Percentiles rank a stretch among this genome's conserved stretches.
These are phyloP conservation scores for Calonectria pseudoreteaudii DNA, from an alignment of 2,329 filamentous ascomycete genomes.

Conservation along the genomic window DNA sequence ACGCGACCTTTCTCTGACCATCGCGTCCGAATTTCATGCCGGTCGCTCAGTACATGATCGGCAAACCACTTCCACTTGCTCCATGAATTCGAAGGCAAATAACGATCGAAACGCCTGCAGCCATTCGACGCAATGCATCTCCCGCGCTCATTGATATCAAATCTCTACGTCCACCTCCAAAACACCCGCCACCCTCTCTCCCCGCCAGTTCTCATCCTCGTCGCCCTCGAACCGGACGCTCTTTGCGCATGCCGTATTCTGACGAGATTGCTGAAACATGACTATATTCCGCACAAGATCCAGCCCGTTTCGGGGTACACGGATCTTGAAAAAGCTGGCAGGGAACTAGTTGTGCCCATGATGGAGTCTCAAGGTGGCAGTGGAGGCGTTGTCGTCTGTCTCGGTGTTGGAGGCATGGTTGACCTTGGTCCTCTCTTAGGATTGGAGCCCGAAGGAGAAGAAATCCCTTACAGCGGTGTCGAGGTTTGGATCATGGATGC, in stretches of 20 bases:
- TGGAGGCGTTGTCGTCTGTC: slow-evolving; percentile 89
- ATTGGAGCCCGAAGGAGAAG: slow-evolving; percentile 72
- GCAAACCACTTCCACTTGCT: slow-evolving; percentile 27
- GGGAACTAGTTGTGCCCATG: slow-evolving; percentile 85
- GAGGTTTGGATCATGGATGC: slow-evolving; percentile 96
- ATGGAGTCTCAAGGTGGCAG: slow-evolving; percentile 85
- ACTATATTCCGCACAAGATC: slow-evolving; percentile 98
- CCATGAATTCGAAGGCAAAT: slow-evolving; percentile 41
- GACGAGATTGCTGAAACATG: slow-evolving; percentile 91
- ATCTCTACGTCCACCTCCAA: slow-evolving; percentile 91
- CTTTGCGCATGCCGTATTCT: slow-evolving; percentile 96
- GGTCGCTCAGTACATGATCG: slow-evolving; percentile 16
- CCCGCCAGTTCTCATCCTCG: slow-evolving; percentile 90
- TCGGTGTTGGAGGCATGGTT: slow-evolving; percentile 92
- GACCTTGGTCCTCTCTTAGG: slow-evolving; percentile 86
- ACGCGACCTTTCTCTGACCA: slow-evolving; percentile 29
- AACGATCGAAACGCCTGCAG: slow-evolving; percentile 30
- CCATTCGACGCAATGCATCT: slow-evolving; percentile 80
- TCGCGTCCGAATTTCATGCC: slow-evolving; percentile 31
- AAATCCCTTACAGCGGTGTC: slow-evolving; percentile 81
- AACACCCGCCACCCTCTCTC: slow-evolving; percentile 89
- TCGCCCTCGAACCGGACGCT: slow-evolving; percentile 93
- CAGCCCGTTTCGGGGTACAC: slow-evolving; percentile 94
- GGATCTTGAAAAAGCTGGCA: slow-evolving; percentile 84
- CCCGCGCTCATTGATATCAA: slow-evolving; percentile 87